Evolutionary conservation across 78 protist genomes (phyloP).

Genomic region (Dictyostelium capitatum): DNA sequence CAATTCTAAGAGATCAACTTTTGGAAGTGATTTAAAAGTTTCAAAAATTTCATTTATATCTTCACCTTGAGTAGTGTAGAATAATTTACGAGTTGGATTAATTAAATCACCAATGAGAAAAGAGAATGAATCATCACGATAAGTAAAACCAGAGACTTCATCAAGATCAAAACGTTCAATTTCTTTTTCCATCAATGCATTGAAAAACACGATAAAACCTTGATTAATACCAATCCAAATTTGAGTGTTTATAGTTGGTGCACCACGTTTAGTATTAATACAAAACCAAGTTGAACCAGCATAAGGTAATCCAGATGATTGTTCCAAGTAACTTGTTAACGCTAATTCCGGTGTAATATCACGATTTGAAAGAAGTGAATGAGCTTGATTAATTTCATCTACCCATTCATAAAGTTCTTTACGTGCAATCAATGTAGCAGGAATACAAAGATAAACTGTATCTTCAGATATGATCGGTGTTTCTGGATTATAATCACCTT

Average conservation of each 20-base stretch:
- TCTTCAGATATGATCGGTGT: constrained; percentile 66
- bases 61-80: constrained; percentile 73
- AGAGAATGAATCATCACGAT: constrained; percentile 68
- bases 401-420: constrained; percentile 47
- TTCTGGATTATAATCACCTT: constrained; percentile 54
- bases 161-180: constrained; percentile 53
- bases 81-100: constrained; percentile 65
- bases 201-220: constrained; percentile 27
- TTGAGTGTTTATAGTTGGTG: background rate
- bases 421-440: constrained; percentile 22
- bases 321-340: constrained; percentile 23
- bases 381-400: constrained; percentile 38
- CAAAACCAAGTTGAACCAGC: constrained; percentile 68
- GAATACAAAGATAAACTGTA: constrained; percentile 58
- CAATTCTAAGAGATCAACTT: constrained; percentile 36
- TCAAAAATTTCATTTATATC: constrained; percentile 67
- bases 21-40: constrained; percentile 67
- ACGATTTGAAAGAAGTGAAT: constrained; percentile 1
- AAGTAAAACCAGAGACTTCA: constrained; percentile 74
- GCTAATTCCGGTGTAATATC: constrained; percentile 55
- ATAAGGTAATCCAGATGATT: constrained; percentile 22
- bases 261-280: constrained; percentile 26
- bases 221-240: constrained; percentile 71
- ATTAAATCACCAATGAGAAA: constrained; percentile 67
- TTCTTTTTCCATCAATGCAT: constrained; percentile 41